phyloP scores from a whole-genome alignment of 2,329 filamentous ascomycete genomes.

The Escovopsis sp. region DNA sequence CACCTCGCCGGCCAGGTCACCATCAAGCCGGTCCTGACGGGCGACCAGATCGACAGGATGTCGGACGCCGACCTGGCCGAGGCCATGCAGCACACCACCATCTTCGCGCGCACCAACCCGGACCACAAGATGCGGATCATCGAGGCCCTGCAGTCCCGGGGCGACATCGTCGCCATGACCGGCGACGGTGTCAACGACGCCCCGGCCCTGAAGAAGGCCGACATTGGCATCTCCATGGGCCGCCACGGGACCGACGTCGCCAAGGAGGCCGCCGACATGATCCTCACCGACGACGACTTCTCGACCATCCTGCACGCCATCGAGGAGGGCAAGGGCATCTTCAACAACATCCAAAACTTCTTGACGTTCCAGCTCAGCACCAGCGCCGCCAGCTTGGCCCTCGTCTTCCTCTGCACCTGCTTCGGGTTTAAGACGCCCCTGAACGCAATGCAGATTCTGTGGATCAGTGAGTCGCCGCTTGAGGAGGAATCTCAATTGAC shows the following conservation, averaged over 20 bases:
- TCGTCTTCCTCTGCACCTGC: conserved; percentile 85
- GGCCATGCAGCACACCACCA: conserved; percentile 76
- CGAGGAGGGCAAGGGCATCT: conserved; percentile 97
- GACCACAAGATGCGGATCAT: conserved; percentile 99
- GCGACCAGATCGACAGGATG: conserved; percentile 90
- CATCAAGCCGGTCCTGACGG: conserved; percentile 61
- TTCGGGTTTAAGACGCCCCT: conserved; percentile 89
- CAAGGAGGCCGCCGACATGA: conserved; percentile 93
- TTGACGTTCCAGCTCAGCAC: conserved; percentile 97
- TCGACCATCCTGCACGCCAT: conserved; percentile 88
- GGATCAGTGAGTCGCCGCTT: conserved; percentile 65
- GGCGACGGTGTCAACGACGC: conserved; percentile 97
- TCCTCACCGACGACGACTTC: conserved; percentile 78
- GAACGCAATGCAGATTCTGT: conserved; percentile 98
- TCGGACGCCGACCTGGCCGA: conserved; percentile 68
- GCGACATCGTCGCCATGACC: conserved; percentile 97
- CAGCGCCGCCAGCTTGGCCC: conserved; percentile 78
- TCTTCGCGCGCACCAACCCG: conserved; percentile 90
- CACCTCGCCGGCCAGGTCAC: conserved; percentile 38
- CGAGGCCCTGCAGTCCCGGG: conserved; percentile 73
- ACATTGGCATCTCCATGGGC: conserved; percentile 97
- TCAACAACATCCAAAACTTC: conserved; percentile 99
- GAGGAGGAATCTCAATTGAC: too few relatives aligned
- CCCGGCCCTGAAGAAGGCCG: conserved; percentile 87
- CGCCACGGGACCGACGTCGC: conserved; percentile 89